Percentiles rank a stretch among this genome's conserved stretches.
Conservation (phyloP, 1,139 yeast genomes). For the Eremothecium sinecaudum region DNA sequence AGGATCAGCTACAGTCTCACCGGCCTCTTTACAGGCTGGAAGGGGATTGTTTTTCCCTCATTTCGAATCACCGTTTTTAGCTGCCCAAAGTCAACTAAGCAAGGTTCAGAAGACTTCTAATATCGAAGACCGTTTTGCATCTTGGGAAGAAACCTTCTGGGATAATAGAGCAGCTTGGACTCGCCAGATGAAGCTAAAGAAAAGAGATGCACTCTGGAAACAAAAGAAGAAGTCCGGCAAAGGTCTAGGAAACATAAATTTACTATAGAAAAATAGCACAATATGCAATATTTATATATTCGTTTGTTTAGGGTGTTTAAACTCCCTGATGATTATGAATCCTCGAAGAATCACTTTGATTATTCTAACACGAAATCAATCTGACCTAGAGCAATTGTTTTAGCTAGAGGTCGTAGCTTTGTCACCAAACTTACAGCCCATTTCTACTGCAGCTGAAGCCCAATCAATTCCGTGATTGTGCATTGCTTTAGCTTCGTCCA, state of each 20-base stretch:
- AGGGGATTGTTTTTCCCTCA: conserved; percentile 74
- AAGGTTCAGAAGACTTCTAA: conserved; percentile 37
- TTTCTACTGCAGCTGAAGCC: conserved; percentile 99
- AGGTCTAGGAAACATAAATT: conserved; percentile 4
- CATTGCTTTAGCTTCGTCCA: conserved; percentile 51
- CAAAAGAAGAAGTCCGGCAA: conserved; percentile 39
- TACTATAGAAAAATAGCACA: conserved; percentile 6
- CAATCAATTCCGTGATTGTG: conserved; percentile 98
- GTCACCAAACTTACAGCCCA: conserved; percentile 50
- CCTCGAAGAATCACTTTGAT: no score
- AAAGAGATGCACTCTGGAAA: conserved; percentile 62
- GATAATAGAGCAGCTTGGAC: conserved; percentile 72
- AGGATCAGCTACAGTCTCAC: conserved; percentile 9
- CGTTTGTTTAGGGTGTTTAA: no score
- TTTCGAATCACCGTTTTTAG: conserved; percentile 72
- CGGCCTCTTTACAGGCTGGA: conserved; percentile 20
- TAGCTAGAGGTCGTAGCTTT: conserved; percentile 9
- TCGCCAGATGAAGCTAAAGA: conserved; percentile 63
- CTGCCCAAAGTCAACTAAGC: conserved; percentile 70
- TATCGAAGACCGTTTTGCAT: conserved; percentile 37
- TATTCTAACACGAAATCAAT: no score
- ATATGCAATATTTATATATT: background rate
- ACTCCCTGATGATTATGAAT: no score
- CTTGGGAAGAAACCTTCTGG: conserved; percentile 76
- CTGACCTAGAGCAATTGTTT: no score